These are phyloP conservation scores for Aureobasidium leucospermi DNA, from an alignment of 2,329 filamentous ascomycete species.

Conservation along the genomic window DNA sequence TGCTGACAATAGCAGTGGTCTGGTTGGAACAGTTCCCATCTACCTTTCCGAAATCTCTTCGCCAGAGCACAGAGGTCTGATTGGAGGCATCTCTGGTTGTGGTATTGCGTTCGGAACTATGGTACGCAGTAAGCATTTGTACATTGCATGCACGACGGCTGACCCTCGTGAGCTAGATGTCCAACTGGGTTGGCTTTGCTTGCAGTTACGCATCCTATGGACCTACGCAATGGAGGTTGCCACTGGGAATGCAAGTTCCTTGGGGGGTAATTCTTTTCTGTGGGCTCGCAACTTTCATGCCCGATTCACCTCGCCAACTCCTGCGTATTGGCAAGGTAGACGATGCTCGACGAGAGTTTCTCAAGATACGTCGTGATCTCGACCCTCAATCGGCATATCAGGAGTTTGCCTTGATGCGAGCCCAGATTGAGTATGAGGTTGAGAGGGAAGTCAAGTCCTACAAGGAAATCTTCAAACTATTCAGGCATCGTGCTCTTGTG, in stretches of 20 bases:
- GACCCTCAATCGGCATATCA: conserved; percentile 37
- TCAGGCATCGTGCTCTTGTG: conserved; percentile 45
- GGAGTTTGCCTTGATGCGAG: conserved; percentile 49
- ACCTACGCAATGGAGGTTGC: conserved; percentile 47
- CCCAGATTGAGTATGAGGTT: conserved; percentile 47
- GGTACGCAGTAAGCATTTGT: conserved; percentile 17
- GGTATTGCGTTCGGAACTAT: conserved; percentile 51
- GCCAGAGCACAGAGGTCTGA: conserved; percentile 39
- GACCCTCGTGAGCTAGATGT: conserved; percentile 22
- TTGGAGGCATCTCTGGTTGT: conserved; percentile 43
- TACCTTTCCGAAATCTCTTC: conserved; percentile 50
- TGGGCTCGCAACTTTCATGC: conserved; percentile 51
- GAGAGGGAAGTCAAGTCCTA: conserved; percentile 47
- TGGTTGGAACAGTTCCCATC: conserved; percentile 48
- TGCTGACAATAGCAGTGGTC: conserved; percentile 21
- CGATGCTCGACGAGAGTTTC: conserved; percentile 42
- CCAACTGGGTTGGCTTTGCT: conserved; percentile 52
- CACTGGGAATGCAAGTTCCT: conserved; percentile 48
- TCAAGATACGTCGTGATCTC: conserved; percentile 42
- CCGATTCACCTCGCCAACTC: conserved; percentile 48
- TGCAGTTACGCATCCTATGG: conserved; percentile 49
- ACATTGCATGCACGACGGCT: too few relatives aligned
- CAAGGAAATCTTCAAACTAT: conserved; percentile 46
- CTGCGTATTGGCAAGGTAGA: conserved; percentile 45
- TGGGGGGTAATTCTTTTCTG: conserved; percentile 49